Base-by-base conservation (phyloP, 345 rosid species). In the Schrenkiella parvula region DNA sequence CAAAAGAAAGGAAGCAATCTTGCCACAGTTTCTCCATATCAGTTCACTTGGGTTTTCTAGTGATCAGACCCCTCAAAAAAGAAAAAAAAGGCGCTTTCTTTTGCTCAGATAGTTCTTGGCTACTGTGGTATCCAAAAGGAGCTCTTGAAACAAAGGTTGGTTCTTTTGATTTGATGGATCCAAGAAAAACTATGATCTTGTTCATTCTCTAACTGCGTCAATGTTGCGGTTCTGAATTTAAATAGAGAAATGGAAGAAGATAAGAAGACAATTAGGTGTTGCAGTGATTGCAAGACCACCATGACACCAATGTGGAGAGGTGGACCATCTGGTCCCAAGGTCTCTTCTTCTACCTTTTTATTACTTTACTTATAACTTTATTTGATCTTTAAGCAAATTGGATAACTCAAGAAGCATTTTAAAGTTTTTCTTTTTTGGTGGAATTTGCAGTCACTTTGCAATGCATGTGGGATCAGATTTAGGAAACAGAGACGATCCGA, bases 251-350 rank as follows among this genome's bases (percentile, higher is more conserved):
- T 74, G 78, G 84, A 66, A 35, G 84, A 75, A 41, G 37, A 3
- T 64, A 66, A 29, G 47, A 81, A 71, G 68, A 53, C 35, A 63
- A 71, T 70, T 37, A 90, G 82, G 85, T 71, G 47, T 35, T 93
- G 98, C 42, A 42, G 78, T 53, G 89, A 84, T 41, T 90, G 98
- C 78, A 87, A 81, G 44, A 86, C 93, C 64, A 87, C 93, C 7
- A 86, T 74, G 80, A 93, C 97, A 13, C 98, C 98, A 22, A 78
- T 90, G 77, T 93, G 97, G 98, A 83, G 98, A 83, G 85, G 85
- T 69, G 98, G 98, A 22, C 97, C 96, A 37, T 75, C 86, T 58
- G 97, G 96, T 14, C 98, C 98, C 19, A 90, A 87, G 89, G 98
- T 90, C 23, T 64, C 15, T 71, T 54, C 14, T 50, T 64, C 32